Conservation (phyloP, 768 basidiomycete species). For the Suillus discolor region DNA sequence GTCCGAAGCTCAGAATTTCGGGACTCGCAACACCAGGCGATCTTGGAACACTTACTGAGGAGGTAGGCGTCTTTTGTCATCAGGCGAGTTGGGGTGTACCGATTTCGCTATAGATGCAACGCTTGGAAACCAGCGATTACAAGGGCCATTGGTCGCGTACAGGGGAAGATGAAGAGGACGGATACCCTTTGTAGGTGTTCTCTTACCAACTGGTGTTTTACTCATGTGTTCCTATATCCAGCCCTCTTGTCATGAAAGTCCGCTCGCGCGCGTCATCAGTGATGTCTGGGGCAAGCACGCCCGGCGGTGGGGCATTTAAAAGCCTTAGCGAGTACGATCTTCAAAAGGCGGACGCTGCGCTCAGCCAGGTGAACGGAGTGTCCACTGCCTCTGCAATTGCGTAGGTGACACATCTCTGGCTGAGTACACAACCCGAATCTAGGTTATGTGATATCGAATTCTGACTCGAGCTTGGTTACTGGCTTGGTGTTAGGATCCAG, state of each 20-base stretch:
- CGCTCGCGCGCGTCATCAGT: conserved; percentile 82
- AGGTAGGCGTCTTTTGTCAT: conserved; percentile 45
- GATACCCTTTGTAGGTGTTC: conserved; percentile 79
- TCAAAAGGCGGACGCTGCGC: conserved; percentile 83
- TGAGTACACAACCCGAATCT: neutral
- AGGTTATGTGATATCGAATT: neutral
- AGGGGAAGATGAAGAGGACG: conserved; percentile 84
- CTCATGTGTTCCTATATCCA: conserved; percentile 30
- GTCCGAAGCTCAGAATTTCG: conserved; percentile 71
- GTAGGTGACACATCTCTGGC: neutral
- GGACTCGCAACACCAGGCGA: conserved; percentile 94
- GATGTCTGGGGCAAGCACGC: conserved; percentile 76
- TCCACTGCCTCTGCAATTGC: neutral
- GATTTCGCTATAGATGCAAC: conserved; percentile 68
- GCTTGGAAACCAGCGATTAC: conserved; percentile 85
- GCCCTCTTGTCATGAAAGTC: conserved; percentile 89
- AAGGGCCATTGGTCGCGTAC: conserved; percentile 58
- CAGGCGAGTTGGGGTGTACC: neutral
- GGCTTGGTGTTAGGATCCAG: neutral
- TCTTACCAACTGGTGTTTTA: conserved; percentile 4
- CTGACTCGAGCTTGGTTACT: neutral
- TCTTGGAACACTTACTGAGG: conserved; percentile 86
- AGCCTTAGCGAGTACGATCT: conserved; percentile 89
- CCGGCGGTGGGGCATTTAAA: conserved; percentile 78
- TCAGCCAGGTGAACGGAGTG: conserved; percentile 56